A percentile compares a stretch with the other conserved stretches of the same genome.
These are phyloP conservation scores for Striga hermonthica DNA, from an alignment of 305 asterid species.

Conservation along the genomic window DNA sequence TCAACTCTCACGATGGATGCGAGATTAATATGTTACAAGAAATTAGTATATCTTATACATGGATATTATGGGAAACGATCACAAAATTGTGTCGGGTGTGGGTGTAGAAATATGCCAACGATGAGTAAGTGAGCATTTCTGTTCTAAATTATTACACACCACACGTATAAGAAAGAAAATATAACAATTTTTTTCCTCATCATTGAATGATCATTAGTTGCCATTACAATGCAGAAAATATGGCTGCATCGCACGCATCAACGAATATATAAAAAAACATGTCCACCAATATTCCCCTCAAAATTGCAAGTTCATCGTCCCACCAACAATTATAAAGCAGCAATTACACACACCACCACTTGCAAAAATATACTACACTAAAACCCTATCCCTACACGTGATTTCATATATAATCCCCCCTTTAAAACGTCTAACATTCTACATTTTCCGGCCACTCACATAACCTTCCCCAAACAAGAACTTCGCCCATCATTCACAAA, in stretches of 20 bases:
- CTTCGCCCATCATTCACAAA: not conserved
- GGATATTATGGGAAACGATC: too few species aligned
- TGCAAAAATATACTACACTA: constrained; percentile 28
- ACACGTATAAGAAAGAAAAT: too few species aligned
- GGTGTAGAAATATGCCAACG: too few species aligned
- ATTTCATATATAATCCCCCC: too few species aligned
- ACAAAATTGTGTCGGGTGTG: too few species aligned
- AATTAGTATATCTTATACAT: too few species aligned
- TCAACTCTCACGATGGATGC: too few species aligned
- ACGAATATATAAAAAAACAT: constrained; percentile 21
- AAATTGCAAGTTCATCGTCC: constrained; percentile 37
- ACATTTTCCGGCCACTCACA: not conserved
- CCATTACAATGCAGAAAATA: constrained; percentile 25
- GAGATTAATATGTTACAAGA: too few species aligned
- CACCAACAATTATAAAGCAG: constrained; percentile 29
- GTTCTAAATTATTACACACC: too few species aligned
- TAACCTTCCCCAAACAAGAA: constrained; percentile 25
- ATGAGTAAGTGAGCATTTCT: too few species aligned
- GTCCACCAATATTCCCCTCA: constrained; percentile 28
- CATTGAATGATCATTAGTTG: too few species aligned
- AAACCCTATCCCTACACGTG: constrained; percentile 23
- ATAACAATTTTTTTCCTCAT: not conserved
- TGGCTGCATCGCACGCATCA: constrained; percentile 35
- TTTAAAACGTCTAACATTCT: too few species aligned
- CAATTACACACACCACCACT: constrained; percentile 28